Conservation (phyloP, 371 early-diverging fungal species). For the Catenaria anguillulae region DNA sequence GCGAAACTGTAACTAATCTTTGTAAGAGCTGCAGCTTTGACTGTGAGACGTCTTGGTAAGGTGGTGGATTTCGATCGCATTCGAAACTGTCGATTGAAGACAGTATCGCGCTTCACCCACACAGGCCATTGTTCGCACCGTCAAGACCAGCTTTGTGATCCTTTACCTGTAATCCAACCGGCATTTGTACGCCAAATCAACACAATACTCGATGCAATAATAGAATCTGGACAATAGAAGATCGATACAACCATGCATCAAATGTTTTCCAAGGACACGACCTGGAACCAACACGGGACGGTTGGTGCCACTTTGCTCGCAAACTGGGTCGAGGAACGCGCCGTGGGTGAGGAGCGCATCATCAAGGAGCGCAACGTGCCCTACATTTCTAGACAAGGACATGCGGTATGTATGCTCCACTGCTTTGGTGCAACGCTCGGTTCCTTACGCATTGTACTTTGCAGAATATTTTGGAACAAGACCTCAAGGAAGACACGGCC, state of each 20-base stretch:
- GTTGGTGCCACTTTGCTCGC: conserved; percentile 27
- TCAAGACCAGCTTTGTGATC: no score
- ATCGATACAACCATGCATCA: background rate
- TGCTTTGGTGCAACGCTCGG: background rate
- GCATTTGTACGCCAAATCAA: background rate
- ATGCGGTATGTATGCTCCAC: background rate
- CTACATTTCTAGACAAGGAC: conserved; percentile 1
- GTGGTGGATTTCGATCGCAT: background rate
- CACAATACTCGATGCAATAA: background rate
- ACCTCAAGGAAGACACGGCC: background rate
- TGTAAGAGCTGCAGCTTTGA: no score
- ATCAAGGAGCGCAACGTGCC: conserved; percentile 7
- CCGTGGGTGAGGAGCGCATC: conserved; percentile 15
- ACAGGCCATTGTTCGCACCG: no score
- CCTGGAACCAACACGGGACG: conserved; percentile 29
- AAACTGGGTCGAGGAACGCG: conserved; percentile 38
- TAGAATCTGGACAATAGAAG: background rate
- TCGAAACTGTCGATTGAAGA: background rate
- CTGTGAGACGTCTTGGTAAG: no score
- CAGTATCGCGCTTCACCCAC: background rate
- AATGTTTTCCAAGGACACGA: conserved; percentile 7
- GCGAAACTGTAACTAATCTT: no score
- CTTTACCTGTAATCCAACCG: no score
- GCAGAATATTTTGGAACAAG: conserved; percentile 5
- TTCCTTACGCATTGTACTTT: background rate